Conservation (phyloP, 257 asterid species). For the Thymus quinquecostatus region DNA sequence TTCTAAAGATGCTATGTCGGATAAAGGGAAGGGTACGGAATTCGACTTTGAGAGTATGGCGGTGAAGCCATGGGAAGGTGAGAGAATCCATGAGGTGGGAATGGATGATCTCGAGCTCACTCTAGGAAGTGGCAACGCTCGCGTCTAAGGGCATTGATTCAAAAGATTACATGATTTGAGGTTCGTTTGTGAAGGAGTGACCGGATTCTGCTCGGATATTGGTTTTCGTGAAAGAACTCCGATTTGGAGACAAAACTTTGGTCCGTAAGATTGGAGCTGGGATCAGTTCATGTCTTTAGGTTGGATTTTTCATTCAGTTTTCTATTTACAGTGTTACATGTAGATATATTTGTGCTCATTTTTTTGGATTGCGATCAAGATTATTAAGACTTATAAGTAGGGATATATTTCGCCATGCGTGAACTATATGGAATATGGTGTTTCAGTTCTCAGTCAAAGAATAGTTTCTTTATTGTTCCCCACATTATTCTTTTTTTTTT, state of each 20-base stretch:
- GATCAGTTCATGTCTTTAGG: constrained; percentile 27
- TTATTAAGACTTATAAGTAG: constrained; percentile 24
- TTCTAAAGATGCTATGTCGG: constrained; percentile 42
- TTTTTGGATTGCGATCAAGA: constrained; percentile 29
- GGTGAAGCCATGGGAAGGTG: constrained; percentile 99
- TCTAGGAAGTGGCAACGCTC: constrained; percentile 54
- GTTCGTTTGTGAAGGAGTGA: constrained; percentile 13
- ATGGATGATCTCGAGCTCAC: constrained; percentile 94
- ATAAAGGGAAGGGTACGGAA: constrained; percentile 74
- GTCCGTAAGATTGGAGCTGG: constrained; percentile 24
- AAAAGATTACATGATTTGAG: not conserved
- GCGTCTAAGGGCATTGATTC: constrained; percentile 18
- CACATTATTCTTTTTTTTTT: not conserved
- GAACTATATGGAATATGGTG: constrained; percentile 26
- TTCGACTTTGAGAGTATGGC: constrained; percentile 68
- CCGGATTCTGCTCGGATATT: not conserved
- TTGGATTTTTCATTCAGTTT: constrained; percentile 31
- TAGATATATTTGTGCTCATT: constrained; percentile 32
- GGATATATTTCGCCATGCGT: constrained; percentile 30
- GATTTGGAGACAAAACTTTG: constrained; percentile 21
- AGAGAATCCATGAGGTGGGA: constrained; percentile 91
- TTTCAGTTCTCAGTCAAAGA: constrained; percentile 27
- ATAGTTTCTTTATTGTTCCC: constrained; percentile 2
- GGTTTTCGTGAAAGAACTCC: not conserved
- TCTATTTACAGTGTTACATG: constrained; percentile 37